These are phyloP conservation scores for Protomyces lactucae-debilis DNA, from an alignment of 1,139 yeast species.

Conservation along the genomic window DNA sequence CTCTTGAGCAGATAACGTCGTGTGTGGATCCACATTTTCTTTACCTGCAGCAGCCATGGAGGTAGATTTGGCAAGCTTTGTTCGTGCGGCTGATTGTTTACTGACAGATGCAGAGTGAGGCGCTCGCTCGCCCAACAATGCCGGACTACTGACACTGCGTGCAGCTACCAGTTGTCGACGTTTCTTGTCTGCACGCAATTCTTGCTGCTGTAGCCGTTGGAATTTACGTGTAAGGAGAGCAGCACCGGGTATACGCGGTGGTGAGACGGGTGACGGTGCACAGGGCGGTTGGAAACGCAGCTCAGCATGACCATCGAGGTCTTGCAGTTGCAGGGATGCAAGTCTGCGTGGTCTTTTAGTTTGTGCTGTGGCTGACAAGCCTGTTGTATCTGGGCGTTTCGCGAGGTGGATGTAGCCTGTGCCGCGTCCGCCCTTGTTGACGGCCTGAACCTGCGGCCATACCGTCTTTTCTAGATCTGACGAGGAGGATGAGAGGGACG, in stretches of 20 bases:
- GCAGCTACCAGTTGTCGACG: neutral
- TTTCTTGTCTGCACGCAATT: neutral
- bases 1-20: neutral
- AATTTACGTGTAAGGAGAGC: neutral
- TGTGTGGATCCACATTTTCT: neutral
- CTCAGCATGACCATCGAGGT: constrained; percentile 23
- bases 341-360: neutral
- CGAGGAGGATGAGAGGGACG: neutral
- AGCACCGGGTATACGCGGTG: neutral
- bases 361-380: neutral
- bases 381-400: neutral
- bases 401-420: no score
- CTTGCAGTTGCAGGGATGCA: neutral
- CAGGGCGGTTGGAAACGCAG: constrained; percentile 9
- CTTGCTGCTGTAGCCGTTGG: neutral
- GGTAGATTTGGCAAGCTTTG: no score
- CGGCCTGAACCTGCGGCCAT: neutral
- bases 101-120: neutral
- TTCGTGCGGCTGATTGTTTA: no score
- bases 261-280: neutral
- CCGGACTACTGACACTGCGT: neutral
- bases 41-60: neutral
- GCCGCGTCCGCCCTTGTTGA: neutral
- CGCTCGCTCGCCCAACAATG: neutral
- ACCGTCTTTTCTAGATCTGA: neutral